Evolutionary conservation across 1,284 basidiomycete genomes (phyloP), one percentile per base, ranked within the genome.

Genomic region (Earliella scabrosa): DNA sequence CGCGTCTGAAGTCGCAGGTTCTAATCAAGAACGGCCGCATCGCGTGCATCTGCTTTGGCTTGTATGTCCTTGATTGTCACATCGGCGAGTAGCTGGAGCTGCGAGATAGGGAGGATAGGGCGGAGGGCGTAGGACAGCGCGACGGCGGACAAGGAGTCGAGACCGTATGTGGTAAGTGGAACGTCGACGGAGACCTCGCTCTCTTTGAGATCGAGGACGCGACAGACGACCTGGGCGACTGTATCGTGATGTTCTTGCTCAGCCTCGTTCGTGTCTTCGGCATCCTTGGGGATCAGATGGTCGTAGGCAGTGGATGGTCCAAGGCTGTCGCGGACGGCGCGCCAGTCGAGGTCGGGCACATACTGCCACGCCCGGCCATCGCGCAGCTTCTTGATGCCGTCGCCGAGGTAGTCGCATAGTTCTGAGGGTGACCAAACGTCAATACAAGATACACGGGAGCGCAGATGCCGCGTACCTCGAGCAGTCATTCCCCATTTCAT

Each of bases 131-230:
- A 66, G 6, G 75, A 72, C 13, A 77, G 63, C 11, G 71, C 66
- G 2, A 70, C 70, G 2, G 77, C 76, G 4, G 71, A 68, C 1
- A 77, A 65, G 1, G 77, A 78, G 56, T 78, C 77, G 14, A 77
- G 65, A 13, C 77, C 77, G 47, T 76, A 78, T 4, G 71, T 65
- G 3, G 73, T 75, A 45, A 79, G 65, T 0, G 77, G 77, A 2
- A 76, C 72, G 27, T 75, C 71, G 2, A 60, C 56, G 14, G 68
- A 67, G 41, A 78, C 69, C 43, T 77, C 75, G 27, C 68, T 65
- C 13, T 59, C 41, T 0, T 69, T 56, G 20, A 78, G 58, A 36
- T 72, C 73, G 10, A 78, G 59, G 4, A 66, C 50, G 5, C 56
- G 55, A 36, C 63, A 61, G 35, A 72, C 59, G 21, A 68, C 49